Base-by-base conservation (phyloP, 176 grass and related monocot species). In the Zea luxurians region DNA sequence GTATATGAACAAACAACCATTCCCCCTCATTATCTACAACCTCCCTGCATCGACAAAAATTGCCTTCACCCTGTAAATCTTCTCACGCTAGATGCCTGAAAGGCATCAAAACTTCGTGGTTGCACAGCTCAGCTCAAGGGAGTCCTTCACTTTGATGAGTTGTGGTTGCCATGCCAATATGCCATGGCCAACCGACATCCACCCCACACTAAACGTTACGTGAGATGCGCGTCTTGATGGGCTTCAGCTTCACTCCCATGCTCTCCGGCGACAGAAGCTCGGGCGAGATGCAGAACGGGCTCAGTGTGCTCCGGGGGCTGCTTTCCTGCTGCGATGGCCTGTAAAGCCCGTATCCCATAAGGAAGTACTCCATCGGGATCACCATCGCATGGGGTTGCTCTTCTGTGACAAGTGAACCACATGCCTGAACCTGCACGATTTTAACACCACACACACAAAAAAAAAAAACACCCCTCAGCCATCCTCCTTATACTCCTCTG, bases 181-280 rank as follows among this genome's bases (percentile, higher is more conserved):
- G 27, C 68, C 62, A 75, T 75, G 70, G 37, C 68, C 62, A 79
- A 70, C 62, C 37, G 36, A 78, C 2, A 13, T 70, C 27, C 48
- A 10, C 20, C 27, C 20, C 10, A 46, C 41, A 61, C 74, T 80
- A 97, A 71, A 88, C 85, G 27, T 81, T 55, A 21, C 86, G 85
- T 0, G 95, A 87, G 37, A 84, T 78, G 45, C 91, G 87, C 2
- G 95, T 98, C 86, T 94, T 98, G 83, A 98, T 98, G 60, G 95
- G 95, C 75, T 98, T 98, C 35, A 98, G 80, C 78, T 98, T 98
- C 78, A 98, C 86, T 73, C 95, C 95, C 95, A 98, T 98, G 85
- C 91, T 98, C 87, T 98, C 95, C 0, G 95, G 95, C 3, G 95
- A 98, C 1, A 98, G 89, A 66, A 98, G 95, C 58, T 98, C 95